A percentile compares a stretch with the other conserved stretches of the same genome.
Evolutionary conservation across 1,139 yeast genomes (phyloP).

Genomic region (Candida sp.): DNA sequence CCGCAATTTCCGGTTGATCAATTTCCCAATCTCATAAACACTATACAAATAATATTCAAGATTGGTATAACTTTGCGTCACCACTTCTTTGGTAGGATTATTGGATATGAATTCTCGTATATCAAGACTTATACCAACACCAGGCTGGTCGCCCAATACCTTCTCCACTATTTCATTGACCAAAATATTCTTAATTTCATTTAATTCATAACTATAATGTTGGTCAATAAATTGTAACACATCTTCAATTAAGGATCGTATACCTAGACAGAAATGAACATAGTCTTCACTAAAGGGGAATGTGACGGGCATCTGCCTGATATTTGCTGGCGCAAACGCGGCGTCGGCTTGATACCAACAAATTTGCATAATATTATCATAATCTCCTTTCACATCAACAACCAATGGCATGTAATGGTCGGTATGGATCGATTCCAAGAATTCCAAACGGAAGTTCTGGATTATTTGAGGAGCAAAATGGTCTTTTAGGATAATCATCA

Average conservation of each 20-base stretch:
- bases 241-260: conserved; percentile 62
- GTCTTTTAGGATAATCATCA: conserved; percentile 56
- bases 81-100: conserved; percentile 76
- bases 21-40: conserved; percentile 52
- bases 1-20: conserved; percentile 38
- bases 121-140: conserved; percentile 62
- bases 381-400: conserved; percentile 57
- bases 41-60: conserved; percentile 78
- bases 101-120: conserved; percentile 57
- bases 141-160: conserved; percentile 51
- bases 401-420: conserved; percentile 91
- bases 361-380: conserved; percentile 57
- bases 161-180: conserved; percentile 65
- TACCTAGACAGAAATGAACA: conserved; percentile 77
- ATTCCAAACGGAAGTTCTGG: conserved; percentile 58
- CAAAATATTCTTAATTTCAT: conserved; percentile 44
- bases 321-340: conserved; percentile 35
- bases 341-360: conserved; percentile 70
- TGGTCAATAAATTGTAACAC: conserved; percentile 62
- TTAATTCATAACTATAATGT: conserved; percentile 52
- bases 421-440: conserved; percentile 59
- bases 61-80: conserved; percentile 85
- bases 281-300: conserved; percentile 89
- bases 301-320: conserved; percentile 54
- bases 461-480: conserved; percentile 58